Percentiles rank a stretch among this genome's conserved stretches.
These are phyloP conservation scores for Cucumis melo DNA, from an alignment of 306 rosid genomes.

Conservation along the genomic window DNA sequence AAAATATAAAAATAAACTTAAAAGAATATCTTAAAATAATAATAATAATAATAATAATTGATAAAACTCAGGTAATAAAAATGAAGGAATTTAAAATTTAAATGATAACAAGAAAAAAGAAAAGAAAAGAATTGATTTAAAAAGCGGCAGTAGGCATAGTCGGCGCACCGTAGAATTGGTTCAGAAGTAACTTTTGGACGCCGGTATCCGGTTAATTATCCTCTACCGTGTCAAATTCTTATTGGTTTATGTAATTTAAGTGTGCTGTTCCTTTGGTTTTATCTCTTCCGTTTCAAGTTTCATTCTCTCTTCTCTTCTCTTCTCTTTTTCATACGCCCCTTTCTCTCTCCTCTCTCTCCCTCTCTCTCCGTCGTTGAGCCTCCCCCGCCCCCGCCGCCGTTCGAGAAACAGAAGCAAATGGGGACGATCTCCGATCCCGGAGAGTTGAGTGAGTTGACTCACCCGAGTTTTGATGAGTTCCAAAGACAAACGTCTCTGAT, in stretches of 20 bases:
- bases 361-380: constrained; percentile 11
- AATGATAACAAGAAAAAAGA: neutral
- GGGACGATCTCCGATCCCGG: constrained; percentile 99
- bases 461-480: constrained; percentile 77
- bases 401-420: constrained; percentile 20
- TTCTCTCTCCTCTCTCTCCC: constrained; percentile 10
- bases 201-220: constrained; percentile 4
- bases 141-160: constrained; percentile 14
- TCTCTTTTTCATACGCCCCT: constrained; percentile 20
- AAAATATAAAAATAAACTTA: neutral
- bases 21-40: neutral
- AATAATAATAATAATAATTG: no score
- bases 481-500: constrained; percentile 89
- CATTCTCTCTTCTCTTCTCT: neutral
- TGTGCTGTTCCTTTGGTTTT: constrained; percentile 15
- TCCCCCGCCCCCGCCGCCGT: neutral
- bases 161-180: constrained; percentile 34
- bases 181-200: constrained; percentile 19
- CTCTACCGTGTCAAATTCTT: constrained; percentile 39
- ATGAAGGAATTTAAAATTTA: neutral
- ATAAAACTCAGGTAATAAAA: no score
- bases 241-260: constrained; percentile 29
- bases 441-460: constrained; percentile 70
- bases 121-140: neutral
- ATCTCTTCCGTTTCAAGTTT: constrained; percentile 6